Evolutionary conservation across 2,329 filamentous ascomycete species (phyloP).

Genomic region (Phialocephala sp.): DNA sequence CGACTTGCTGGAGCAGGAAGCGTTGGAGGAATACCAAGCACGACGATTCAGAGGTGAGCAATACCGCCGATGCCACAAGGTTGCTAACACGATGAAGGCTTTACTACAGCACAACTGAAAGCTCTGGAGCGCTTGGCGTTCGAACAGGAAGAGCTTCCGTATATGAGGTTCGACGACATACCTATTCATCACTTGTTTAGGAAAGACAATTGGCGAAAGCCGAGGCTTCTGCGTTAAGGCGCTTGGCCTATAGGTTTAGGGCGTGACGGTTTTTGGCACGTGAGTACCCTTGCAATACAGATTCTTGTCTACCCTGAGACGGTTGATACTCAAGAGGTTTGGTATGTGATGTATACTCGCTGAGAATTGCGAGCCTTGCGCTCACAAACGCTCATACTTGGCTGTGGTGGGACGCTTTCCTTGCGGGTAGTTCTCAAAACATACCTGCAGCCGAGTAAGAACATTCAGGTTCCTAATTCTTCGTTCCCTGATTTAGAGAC

Average conservation of each 20-base stretch:
- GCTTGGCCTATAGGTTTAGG: background rate
- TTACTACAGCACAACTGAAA: background rate
- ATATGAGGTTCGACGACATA: background rate
- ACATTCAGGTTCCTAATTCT: background rate
- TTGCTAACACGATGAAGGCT: background rate
- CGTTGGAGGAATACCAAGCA: background rate
- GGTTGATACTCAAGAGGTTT: background rate
- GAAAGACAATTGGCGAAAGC: background rate
- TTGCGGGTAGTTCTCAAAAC: background rate
- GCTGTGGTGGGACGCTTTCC: conserved; percentile 3
- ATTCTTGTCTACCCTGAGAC: background rate
- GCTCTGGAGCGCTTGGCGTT: background rate
- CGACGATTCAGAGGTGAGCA: background rate
- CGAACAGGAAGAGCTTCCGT: background rate
- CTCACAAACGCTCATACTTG: background rate
- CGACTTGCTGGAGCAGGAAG: background rate
- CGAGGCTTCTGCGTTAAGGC: background rate
- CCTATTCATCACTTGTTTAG: background rate
- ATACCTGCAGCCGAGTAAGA: background rate
- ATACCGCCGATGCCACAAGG: background rate
- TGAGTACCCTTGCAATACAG: background rate
- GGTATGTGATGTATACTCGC: background rate
- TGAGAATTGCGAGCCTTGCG: background rate
- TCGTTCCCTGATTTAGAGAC: background rate
- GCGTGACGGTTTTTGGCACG: background rate